Percentiles rank a stretch among this genome's conserved stretches.
These are phyloP conservation scores for Ceratocystiopsis sp. DNA, from an alignment of 2,329 filamentous ascomycete species.

Conservation along the genomic window DNA sequence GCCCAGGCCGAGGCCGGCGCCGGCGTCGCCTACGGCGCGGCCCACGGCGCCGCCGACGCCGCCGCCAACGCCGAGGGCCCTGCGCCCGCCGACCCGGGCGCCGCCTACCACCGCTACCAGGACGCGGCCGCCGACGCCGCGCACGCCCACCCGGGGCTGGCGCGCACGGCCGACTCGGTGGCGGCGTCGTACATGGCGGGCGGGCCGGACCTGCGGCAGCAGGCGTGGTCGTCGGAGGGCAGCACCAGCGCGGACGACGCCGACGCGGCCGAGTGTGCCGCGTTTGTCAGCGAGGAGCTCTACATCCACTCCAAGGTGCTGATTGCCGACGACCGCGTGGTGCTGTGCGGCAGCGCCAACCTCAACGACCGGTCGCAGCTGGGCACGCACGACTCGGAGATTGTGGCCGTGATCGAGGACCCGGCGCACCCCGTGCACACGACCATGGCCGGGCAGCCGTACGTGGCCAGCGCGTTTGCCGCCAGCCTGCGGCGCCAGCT, in stretches of 20 bases:
- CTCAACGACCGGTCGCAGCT: conserved; percentile 55
- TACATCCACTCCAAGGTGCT: conserved; percentile 53
- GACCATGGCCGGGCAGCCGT: conserved; percentile 56
- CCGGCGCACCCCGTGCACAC: conserved; percentile 46
- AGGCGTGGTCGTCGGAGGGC: conserved; percentile 35
- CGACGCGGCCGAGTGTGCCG: conserved; percentile 37
- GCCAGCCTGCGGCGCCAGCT: conserved; percentile 65
- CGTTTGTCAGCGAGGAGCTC: conserved; percentile 45
- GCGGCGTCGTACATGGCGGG: conserved; percentile 69
- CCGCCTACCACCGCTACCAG: conserved; percentile 52
- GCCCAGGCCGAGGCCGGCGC: conserved; percentile 39
- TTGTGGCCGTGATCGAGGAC: conserved; percentile 76
- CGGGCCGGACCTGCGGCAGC: conserved; percentile 47
- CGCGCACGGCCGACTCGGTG: conserved; percentile 48
- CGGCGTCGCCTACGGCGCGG: conserved; percentile 51
- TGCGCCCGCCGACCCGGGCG: conserved; percentile 16
- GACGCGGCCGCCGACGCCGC: conserved; percentile 35
- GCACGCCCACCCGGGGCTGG: conserved; percentile 1
- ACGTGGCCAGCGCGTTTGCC: conserved; percentile 54
- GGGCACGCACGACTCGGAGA: conserved; percentile 73
- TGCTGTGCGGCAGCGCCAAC: conserved; percentile 58
- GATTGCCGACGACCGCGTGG: conserved; percentile 66
- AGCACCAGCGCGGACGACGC: background rate
- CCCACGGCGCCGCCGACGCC: conserved; percentile 45
- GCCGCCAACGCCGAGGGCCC: conserved; percentile 28